phyloP scores from a whole-genome alignment of 2,329 filamentous ascomycete genomes.

The Endoconidiophora polonica region DNA sequence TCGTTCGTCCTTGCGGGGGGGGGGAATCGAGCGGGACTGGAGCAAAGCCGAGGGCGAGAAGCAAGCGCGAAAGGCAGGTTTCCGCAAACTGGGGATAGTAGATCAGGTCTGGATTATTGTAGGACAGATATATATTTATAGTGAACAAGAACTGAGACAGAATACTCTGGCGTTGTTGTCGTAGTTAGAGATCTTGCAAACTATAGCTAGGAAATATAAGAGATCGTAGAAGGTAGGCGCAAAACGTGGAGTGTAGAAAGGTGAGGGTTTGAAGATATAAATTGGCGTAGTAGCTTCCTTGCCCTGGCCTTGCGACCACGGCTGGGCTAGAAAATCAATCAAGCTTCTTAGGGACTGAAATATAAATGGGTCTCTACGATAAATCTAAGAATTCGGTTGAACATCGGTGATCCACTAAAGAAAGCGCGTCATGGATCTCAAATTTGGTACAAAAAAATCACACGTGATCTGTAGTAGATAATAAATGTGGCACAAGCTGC shows the following conservation, averaged over 20 bases:
- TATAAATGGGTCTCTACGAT: neutral
- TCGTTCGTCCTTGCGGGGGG: neutral
- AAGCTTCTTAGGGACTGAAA: neutral
- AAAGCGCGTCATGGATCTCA: conserved; percentile 4
- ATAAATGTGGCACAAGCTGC: neutral
- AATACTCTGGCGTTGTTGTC: too few species aligned
- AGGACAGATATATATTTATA: neutral
- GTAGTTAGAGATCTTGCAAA: too few species aligned
- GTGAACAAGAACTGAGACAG: neutral
- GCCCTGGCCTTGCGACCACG: conserved; percentile 8
- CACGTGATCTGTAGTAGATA: neutral
- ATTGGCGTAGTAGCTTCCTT: neutral
- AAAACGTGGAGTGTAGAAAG: neutral
- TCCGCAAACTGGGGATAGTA: too few species aligned
- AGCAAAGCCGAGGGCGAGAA: too few species aligned
- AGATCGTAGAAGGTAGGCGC: too few species aligned
- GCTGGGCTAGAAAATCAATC: conserved; percentile 2
- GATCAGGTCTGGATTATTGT: too few species aligned
- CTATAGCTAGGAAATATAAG: too few species aligned
- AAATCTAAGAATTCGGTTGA: neutral
- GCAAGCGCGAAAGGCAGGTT: too few species aligned
- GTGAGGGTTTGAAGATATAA: neutral
- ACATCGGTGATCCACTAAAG: neutral
- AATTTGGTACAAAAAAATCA: neutral
- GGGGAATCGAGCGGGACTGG: too few species aligned